A percentile compares a stretch with the other conserved stretches of the same genome.
phyloP scores from a whole-genome alignment of 1,284 basidiomycete genomes.

The Sanguinoderma infundibulare region DNA sequence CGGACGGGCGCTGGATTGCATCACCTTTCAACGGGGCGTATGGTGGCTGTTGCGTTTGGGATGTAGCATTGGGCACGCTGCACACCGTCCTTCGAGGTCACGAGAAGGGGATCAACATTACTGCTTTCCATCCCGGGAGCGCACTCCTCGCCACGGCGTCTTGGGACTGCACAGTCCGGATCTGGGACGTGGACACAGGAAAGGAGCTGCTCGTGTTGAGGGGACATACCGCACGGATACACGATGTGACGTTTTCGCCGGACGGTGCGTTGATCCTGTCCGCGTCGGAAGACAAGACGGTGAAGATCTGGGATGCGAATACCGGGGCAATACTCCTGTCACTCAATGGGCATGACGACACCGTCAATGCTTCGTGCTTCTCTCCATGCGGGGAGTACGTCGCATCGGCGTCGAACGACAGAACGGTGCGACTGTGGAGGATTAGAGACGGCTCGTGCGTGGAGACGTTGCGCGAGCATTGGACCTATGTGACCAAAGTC shows the following conservation, averaged over 20 bases:
- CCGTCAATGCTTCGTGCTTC: not conserved
- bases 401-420: constrained; percentile 15
- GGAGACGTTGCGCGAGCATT: not conserved
- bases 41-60: not conserved
- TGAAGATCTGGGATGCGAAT: not conserved
- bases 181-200: not conserved
- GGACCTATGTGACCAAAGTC: not conserved
- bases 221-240: too few species aligned
- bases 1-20: not conserved
- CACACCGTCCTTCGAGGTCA: not conserved
- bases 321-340: not conserved
- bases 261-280: not conserved
- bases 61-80: not conserved
- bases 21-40: not conserved
- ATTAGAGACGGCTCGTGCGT: not conserved
- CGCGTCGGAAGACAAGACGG: not conserved
- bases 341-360: not conserved
- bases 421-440: constrained; percentile 14
- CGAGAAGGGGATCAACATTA: not conserved
- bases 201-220: not conserved
- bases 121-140: not conserved
- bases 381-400: constrained; percentile 8
- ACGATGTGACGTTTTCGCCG: not conserved
- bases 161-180: too few species aligned
- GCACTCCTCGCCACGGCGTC: not conserved